Base-by-base conservation (phyloP, 805 yeast genomes). In the Pichia phayaonensis region DNA sequence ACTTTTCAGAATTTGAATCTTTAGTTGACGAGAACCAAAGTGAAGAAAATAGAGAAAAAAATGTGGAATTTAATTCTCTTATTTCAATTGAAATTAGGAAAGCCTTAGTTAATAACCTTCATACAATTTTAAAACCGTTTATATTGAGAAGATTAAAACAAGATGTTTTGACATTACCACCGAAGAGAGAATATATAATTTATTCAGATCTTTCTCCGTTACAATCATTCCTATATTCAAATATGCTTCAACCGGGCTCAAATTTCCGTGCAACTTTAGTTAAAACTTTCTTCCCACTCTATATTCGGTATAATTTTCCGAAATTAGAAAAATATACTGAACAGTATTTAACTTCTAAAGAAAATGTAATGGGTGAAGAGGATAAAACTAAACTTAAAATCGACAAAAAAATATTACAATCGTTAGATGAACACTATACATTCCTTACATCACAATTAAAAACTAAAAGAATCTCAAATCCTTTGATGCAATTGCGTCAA, bases 51-150 rank as follows among this genome's bases (percentile, higher is more conserved):
- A 40, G 29, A n/a, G 42, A n/a, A 16, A 31, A 70, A 12, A 75
- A 72, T 26, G 61, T 65, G 21, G 79, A 74, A 47, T 72, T 75
- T 24, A 75, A 67, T 54, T 74, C 70, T 56, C 62, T 81, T 40
- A 78, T 89, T 40, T 80, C 80, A 48, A 70, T 74, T 22, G 80
- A 78, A 56, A 72, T 78, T 58, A 76, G 84, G 63, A 75, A 74
- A 56, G 77, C 79, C 47, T 69, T 92, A 49, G 80, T 92, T 24
- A 73, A 80, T 21, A 90, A 86, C 60, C 70, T 92, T 53, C 99
- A 92, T 63, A 81, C 94, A 0, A 90, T 94, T 48, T 70, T 92
- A 55, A 83, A 89, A 59, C 99, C 99, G 0, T 92, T 94, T 59
- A 66, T 92, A 23, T 72, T 92, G 43, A 74, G 99, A 59, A 73